Evolutionary conservation across 1,139 yeast species (phyloP).

Genomic region (Pichia sp.): DNA sequence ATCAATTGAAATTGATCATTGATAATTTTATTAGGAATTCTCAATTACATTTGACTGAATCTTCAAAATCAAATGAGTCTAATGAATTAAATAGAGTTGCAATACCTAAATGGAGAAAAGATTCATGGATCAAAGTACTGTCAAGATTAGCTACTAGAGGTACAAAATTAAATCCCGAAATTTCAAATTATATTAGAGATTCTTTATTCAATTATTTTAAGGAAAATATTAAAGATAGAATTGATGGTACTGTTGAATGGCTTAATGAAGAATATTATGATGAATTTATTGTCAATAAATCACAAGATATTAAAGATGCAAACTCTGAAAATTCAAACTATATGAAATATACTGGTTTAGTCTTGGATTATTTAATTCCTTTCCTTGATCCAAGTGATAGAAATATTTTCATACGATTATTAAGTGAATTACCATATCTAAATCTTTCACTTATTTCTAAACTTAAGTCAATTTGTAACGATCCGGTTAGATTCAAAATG

Average conservation of each 20-base stretch:
- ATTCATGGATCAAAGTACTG: conserved; percentile 72
- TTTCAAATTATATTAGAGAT: conserved; percentile 59
- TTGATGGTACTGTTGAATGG: conserved; percentile 87
- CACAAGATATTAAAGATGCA: too few relatives aligned
- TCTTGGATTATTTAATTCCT: conserved; percentile 77
- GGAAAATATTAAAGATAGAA: conserved; percentile 62
- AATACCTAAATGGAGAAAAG: conserved; percentile 54
- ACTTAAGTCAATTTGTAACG: conserved; percentile 70
- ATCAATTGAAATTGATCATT: conserved; percentile 47
- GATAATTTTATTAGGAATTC: conserved; percentile 45
- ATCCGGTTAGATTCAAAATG: conserved; percentile 72
- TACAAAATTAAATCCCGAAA: conserved; percentile 36
- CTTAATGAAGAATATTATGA: conserved; percentile 92
- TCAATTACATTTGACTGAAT: conserved; percentile 24
- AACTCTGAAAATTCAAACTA: conserved; percentile 31
- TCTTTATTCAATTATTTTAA: conserved; percentile 69
- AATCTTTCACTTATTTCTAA: conserved; percentile 53
- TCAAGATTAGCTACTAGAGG: conserved; percentile 82
- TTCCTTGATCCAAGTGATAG: conserved; percentile 76
- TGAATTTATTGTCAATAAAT: conserved; percentile 28
- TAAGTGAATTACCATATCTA: conserved; percentile 81
- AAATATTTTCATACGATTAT: conserved; percentile 68
- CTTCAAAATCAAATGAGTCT: background rate
- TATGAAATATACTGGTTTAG: conserved; percentile 60
- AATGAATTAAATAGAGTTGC: background rate